Evolutionary conservation across 176 grass and related monocot genomes (phyloP).

Genomic region (Aechmea fasciata): DNA sequence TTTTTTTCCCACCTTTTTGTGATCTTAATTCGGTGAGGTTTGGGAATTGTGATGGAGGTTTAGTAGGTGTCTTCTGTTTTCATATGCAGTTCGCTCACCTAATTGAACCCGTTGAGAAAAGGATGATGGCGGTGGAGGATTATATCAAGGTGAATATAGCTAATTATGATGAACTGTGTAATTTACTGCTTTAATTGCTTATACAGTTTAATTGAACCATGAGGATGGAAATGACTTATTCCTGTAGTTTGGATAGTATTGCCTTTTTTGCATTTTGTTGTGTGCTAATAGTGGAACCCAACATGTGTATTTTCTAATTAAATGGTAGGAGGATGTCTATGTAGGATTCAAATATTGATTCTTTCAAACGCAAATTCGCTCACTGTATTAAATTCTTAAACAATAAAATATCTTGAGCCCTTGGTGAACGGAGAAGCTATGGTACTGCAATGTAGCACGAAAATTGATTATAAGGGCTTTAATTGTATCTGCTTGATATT

Average conservation of each 20-base stretch:
- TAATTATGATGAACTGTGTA: neutral
- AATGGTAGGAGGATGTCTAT: neutral
- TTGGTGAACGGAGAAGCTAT: too few species aligned
- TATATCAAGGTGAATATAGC: slow-evolving; percentile 41
- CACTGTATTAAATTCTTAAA: too few species aligned
- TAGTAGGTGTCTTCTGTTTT: neutral
- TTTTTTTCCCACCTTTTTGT: neutral
- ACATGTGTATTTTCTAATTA: neutral
- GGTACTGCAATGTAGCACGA: too few species aligned
- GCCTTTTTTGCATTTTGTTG: neutral
- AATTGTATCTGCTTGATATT: too few species aligned
- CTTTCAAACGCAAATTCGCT: too few species aligned
- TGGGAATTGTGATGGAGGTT: too few species aligned
- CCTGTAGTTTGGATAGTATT: neutral
- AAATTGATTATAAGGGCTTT: too few species aligned
- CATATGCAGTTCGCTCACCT: slow-evolving; percentile 29
- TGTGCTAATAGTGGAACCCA: neutral
- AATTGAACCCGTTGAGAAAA: slow-evolving; percentile 42
- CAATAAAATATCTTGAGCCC: too few species aligned
- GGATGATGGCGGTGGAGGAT: slow-evolving; percentile 48
- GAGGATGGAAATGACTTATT: too few species aligned
- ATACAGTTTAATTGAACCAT: too few species aligned
- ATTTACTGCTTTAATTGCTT: too few species aligned
- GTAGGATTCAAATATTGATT: neutral
- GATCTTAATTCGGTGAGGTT: neutral